These are phyloP conservation scores for Lachancea sp. DNA, from an alignment of 805 yeast genomes.

Conservation along the genomic window DNA sequence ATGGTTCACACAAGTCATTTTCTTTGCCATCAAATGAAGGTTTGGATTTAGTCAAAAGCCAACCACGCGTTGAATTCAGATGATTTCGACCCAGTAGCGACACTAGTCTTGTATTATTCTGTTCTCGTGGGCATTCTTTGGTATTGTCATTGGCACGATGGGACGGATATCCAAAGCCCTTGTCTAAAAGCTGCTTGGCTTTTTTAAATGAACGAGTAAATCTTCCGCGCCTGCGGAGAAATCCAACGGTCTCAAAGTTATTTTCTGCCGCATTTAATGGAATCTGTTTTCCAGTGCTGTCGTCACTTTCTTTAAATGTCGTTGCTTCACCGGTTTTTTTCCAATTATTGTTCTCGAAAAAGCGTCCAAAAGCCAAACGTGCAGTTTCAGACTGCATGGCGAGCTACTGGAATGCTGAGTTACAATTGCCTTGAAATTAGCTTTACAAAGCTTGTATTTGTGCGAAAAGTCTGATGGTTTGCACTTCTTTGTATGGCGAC, in stretches of 20 bases:
- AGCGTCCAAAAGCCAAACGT: no score
- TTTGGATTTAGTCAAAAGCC: not conserved
- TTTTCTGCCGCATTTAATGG: no score
- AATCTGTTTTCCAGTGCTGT: no score
- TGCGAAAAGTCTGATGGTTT: no score
- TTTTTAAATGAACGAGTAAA: conserved; percentile 4
- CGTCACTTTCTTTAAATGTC: no score
- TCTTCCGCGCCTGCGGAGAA: not conserved
- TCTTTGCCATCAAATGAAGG: not conserved
- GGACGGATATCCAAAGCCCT: not conserved
- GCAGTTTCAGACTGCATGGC: no score
- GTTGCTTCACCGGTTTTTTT: no score
- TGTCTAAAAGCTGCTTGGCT: not conserved
- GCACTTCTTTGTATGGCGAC: not conserved
- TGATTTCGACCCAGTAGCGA: not conserved
- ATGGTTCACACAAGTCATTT: not conserved
- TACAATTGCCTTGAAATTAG: no score
- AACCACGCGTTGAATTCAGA: not conserved
- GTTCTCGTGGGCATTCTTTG: not conserved
- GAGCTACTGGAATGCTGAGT: no score
- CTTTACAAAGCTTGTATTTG: no score
- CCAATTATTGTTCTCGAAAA: no score
- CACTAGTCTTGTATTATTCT: not conserved
- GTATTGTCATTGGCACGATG: not conserved
- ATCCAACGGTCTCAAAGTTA: not conserved